These are phyloP conservation scores for Angophora floribunda DNA, from an alignment of 345 rosid species.

Conservation along the genomic window DNA sequence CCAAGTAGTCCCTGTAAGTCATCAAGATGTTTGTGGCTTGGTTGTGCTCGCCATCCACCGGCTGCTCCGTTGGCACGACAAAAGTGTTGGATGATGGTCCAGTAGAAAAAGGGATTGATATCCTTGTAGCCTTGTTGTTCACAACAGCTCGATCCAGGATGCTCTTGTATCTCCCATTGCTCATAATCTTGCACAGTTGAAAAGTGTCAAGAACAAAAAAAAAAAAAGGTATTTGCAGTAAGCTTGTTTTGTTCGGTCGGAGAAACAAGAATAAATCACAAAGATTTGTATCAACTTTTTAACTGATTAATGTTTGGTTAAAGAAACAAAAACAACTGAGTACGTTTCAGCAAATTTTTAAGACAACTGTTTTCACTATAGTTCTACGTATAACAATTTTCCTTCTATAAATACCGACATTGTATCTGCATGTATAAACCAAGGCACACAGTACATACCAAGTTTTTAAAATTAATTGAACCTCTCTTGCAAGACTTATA, in stretches of 20 bases:
- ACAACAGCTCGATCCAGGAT: background rate
- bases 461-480: background rate
- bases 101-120: background rate
- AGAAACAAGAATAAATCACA: background rate
- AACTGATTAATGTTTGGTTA: background rate
- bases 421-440: background rate
- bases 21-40: background rate
- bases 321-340: background rate
- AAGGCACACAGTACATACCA: background rate
- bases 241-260: no score
- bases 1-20: background rate
- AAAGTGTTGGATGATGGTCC: background rate
- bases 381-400: no score
- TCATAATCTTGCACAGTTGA: background rate
- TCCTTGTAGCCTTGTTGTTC: background rate
- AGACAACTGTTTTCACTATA: background rate
- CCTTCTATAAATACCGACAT: background rate
- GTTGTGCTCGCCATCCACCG: background rate
- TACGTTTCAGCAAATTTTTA: background rate
- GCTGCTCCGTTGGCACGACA: background rate
- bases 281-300: background rate
- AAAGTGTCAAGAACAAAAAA: background rate
- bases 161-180: conserved; percentile 2
- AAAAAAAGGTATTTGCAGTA: no score
- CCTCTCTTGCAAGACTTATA: background rate